A percentile compares a stretch with the other conserved stretches of the same genome.
phyloP scores from a whole-genome alignment of 2,329 filamentous ascomycete genomes.

The Venturia asperata region DNA sequence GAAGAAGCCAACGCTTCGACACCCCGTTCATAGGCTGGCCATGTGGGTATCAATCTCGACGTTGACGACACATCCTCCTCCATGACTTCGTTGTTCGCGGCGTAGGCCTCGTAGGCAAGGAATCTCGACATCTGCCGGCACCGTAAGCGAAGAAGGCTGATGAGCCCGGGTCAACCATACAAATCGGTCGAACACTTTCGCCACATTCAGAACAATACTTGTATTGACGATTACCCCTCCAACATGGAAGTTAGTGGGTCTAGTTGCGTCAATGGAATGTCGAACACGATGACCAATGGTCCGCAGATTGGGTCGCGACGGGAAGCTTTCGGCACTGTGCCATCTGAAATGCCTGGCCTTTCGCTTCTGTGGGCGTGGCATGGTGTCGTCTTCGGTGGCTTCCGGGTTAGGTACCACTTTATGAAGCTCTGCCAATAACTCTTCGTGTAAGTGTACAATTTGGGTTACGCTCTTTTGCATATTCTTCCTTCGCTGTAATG shows the following conservation, averaged over 20 bases:
- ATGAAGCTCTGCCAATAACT: conserved; percentile 69
- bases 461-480: conserved; percentile 74
- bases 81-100: conserved; percentile 81
- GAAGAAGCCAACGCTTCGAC: conserved; percentile 76
- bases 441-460: conserved; percentile 76
- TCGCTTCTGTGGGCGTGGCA: conserved; percentile 21
- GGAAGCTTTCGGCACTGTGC: conserved; percentile 42
- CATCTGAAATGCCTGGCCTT: conserved; percentile 41
- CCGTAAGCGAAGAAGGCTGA: conserved; percentile 8
- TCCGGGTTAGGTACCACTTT: conserved; percentile 60
- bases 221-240: conserved; percentile 43
- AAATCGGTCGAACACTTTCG: conserved; percentile 47
- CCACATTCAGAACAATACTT: conserved; percentile 47
- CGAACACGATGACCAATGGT: conserved; percentile 29
- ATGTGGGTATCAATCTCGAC: conserved; percentile 61
- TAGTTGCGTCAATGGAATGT: conserved; percentile 41
- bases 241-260: conserved; percentile 34
- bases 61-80: conserved; percentile 66
- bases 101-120: conserved; percentile 85
- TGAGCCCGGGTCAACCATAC: conserved; percentile 30
- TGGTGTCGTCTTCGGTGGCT: conserved; percentile 31
- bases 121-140: conserved; percentile 64
- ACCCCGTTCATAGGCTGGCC: conserved; percentile 75
- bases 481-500: conserved; percentile 58
- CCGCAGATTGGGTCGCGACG: conserved; percentile 28